These are phyloP conservation scores for Trypanosoma cruzi DNA, from an alignment of 208 protist species.

Conservation along the genomic window DNA sequence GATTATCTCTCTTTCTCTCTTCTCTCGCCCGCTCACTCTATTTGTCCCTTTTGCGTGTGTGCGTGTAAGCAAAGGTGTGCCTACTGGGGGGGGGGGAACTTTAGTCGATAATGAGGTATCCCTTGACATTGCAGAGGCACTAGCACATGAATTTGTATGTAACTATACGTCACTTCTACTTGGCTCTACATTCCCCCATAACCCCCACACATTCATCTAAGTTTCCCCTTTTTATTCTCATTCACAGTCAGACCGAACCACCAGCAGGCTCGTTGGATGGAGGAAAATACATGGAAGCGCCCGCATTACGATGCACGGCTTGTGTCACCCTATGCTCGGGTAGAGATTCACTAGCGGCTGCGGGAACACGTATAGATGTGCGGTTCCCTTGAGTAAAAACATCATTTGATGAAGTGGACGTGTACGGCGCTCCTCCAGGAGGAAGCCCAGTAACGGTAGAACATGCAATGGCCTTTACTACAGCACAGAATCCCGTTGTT, in stretches of 20 bases:
- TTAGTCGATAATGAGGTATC: neutral
- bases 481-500: slow-evolving; percentile 19
- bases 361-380: neutral
- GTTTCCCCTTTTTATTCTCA: neutral
- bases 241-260: neutral
- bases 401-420: neutral
- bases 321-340: neutral
- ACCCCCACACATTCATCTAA: neutral
- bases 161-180: neutral
- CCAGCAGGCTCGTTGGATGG: neutral
- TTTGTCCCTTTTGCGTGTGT: neutral
- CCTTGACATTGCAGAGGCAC: too few relatives aligned
- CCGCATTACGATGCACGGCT: neutral
- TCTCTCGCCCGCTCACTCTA: too few relatives aligned
- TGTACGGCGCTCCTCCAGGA: neutral
- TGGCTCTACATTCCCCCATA: neutral
- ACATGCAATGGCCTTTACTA: slow-evolving; percentile 25
- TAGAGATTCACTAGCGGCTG: neutral
- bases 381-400: neutral
- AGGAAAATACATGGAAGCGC: neutral
- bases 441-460: slow-evolving; percentile 16
- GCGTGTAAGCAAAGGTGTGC: neutral
- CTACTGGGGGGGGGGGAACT: neutral
- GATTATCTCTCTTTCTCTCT: neutral
- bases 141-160: neutral